Evolutionary conservation across 1,284 basidiomycete genomes (phyloP), one percentile per base, ranked within the genome.

Genomic region (Naganishia cerealis): DNA sequence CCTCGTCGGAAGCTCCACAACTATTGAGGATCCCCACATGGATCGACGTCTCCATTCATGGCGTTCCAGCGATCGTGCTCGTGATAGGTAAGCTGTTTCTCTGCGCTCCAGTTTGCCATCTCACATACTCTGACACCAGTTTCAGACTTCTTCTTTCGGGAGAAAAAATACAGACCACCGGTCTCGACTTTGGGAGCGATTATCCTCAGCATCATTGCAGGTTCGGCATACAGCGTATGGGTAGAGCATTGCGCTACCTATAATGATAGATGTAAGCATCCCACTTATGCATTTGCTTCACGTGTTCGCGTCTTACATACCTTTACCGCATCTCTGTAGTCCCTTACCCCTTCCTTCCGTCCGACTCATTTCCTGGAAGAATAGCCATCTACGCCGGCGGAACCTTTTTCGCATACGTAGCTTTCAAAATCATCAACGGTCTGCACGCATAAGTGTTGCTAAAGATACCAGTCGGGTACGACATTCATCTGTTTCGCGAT

Each of bases 301-400:
- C 43, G 36, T 33, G 38, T 40, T 57, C 39, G 6, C 8, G 21
- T 38, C 6, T 26, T 39, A 42, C 66, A 38, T 38, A 40, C 7
- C 42, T 56, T 16, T 43, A 42, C 38, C 68, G 43, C 33, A 67
- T 40, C 50, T 38, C 29, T 4, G 70, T 46, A 90, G 88, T 91
- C 79, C 89, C 90, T 21, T 92, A 92, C 78, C 90, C 90, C 0
- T 92, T 92, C 82, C 81, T 92, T 68, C 59, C 67, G 10, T 15
- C 36, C 40, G 57, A 61, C 24, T 53, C 55, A 1, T 79, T 85
- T 0, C 80, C 86, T 16, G 73, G 78, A 9, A 84, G 90, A 18
- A 70, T 87, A n/a, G 78, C 74, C 21, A 89, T 91, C 36, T 92
- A 92, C 77, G 72, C 75, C 9, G 83, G 80, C 2, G 83, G 85